Evolutionary conservation across 768 basidiomycete genomes (phyloP).

Genomic region (Chiua virens): DNA sequence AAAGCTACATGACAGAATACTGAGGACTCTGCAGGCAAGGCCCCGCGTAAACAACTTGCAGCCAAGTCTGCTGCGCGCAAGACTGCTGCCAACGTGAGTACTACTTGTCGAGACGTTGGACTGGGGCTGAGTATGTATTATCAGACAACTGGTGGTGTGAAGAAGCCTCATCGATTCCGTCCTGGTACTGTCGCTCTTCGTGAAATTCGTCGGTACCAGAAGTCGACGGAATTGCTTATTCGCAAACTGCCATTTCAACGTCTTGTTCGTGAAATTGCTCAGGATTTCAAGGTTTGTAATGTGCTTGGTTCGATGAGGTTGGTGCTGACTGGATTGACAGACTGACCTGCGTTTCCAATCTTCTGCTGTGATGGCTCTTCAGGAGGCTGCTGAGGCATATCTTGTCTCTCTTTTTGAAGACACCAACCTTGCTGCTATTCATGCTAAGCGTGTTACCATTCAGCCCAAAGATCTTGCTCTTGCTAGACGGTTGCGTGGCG

Average conservation of each 20-base stretch:
- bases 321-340: slow-evolving; percentile 32
- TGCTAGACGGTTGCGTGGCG: slow-evolving; percentile 74
- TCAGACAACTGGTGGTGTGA: slow-evolving; percentile 78
- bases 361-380: slow-evolving; percentile 80
- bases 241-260: slow-evolving; percentile 89
- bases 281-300: slow-evolving; percentile 75
- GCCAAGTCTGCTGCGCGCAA: slow-evolving; percentile 61
- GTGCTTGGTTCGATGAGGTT: slow-evolving; percentile 19
- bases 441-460: slow-evolving; percentile 79
- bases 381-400: slow-evolving; percentile 81
- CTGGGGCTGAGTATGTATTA: not conserved
- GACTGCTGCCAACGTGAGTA: slow-evolving; percentile 39
- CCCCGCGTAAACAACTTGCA: slow-evolving; percentile 68
- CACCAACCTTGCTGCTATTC: slow-evolving; percentile 80
- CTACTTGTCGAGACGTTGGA: not conserved
- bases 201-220: slow-evolving; percentile 85
- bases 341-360: slow-evolving; percentile 87
- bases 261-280: slow-evolving; percentile 84
- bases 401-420: slow-evolving; percentile 76
- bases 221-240: slow-evolving; percentile 82
- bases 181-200: slow-evolving; percentile 84
- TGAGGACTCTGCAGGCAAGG: slow-evolving; percentile 42
- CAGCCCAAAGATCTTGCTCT: slow-evolving; percentile 83
- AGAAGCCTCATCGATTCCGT: slow-evolving; percentile 88
- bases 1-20: not conserved